These are phyloP conservation scores for Balakata baccata DNA, from an alignment of 345 rosid genomes.

Conservation along the genomic window DNA sequence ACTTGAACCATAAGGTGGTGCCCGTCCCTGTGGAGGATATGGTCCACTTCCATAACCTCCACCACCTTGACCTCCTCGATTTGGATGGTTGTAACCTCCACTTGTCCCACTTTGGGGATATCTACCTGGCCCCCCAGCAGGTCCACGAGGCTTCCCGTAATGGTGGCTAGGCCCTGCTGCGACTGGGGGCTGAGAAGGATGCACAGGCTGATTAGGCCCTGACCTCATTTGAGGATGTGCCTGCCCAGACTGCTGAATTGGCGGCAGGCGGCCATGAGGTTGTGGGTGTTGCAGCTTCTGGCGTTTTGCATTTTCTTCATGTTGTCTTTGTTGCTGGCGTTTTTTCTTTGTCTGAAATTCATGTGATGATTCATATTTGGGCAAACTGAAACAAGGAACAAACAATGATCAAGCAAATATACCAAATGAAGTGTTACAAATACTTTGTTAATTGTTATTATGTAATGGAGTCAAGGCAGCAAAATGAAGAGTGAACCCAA, in stretches of 20 bases:
- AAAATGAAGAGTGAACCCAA: slow-evolving; percentile 9
- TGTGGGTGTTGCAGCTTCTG: slow-evolving; percentile 85
- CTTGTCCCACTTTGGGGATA: slow-evolving; percentile 60
- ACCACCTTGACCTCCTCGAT: slow-evolving; percentile 50
- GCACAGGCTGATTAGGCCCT: slow-evolving; percentile 49
- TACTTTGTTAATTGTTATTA: not conserved
- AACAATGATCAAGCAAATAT: not conserved
- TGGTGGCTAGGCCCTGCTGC: slow-evolving; percentile 73
- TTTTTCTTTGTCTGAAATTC: slow-evolving; percentile 96
- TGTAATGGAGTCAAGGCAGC: not conserved
- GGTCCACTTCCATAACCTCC: slow-evolving; percentile 70
- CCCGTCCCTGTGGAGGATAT: slow-evolving; percentile 79
- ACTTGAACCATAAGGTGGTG: slow-evolving; percentile 64
- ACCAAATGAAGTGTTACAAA: not conserved
- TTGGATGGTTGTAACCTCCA: slow-evolving; percentile 52
- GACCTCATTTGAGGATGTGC: slow-evolving; percentile 59
- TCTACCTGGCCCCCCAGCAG: slow-evolving; percentile 69
- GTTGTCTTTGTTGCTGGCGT: slow-evolving; percentile 87
- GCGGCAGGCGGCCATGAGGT: slow-evolving; percentile 75
- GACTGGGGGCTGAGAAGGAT: slow-evolving; percentile 65
- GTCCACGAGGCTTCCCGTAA: slow-evolving; percentile 72
- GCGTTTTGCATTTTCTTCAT: slow-evolving; percentile 76
- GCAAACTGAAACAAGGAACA: slow-evolving; percentile 47
- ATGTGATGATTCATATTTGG: slow-evolving; percentile 89
- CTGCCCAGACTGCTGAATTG: slow-evolving; percentile 79